These are phyloP conservation scores for Talaromyces albobiverticillius DNA, from an alignment of 2,329 filamentous ascomycete species.

Conservation along the genomic window DNA sequence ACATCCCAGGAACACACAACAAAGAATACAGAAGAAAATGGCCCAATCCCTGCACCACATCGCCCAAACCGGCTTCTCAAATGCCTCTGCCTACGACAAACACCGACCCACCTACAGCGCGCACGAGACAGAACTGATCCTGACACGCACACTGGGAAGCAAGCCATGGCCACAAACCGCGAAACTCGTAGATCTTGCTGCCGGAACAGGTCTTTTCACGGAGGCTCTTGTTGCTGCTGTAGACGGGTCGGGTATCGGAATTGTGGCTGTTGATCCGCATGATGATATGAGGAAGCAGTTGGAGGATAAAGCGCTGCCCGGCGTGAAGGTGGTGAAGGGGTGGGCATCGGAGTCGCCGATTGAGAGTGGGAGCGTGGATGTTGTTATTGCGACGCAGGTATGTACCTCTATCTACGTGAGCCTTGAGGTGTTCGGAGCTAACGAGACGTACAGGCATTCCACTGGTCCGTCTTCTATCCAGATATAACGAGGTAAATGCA, in stretches of 20 bases:
- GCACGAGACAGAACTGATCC: constrained; percentile 57
- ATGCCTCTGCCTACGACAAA: constrained; percentile 63
- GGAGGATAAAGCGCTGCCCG: constrained; percentile 54
- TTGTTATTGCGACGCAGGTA: constrained; percentile 66
- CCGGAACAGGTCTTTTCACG: constrained; percentile 70
- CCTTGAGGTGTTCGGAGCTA: background rate
- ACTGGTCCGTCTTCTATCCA: constrained; percentile 48
- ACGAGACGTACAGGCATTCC: constrained; percentile 35
- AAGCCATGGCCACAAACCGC: constrained; percentile 41
- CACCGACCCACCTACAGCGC: constrained; percentile 66
- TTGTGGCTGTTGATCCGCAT: constrained; percentile 65
- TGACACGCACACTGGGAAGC: constrained; percentile 44
- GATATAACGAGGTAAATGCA: too few relatives aligned
- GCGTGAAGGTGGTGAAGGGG: constrained; percentile 57
- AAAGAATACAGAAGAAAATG: background rate
- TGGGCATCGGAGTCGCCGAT: constrained; percentile 57
- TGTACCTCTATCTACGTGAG: constrained; percentile 4
- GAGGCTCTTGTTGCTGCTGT: constrained; percentile 51
- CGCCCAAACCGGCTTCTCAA: constrained; percentile 54
- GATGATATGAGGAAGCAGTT: constrained; percentile 64
- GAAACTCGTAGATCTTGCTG: constrained; percentile 62
- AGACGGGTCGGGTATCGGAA: constrained; percentile 43
- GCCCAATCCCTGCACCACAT: constrained; percentile 7
- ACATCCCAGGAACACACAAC: background rate
- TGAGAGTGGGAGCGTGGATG: constrained; percentile 60